A percentile compares a stretch with the other conserved stretches of the same genome.
Evolutionary conservation across 2,329 filamentous ascomycete species (phyloP).

Genomic region (Chalaropsis ovoidea): DNA sequence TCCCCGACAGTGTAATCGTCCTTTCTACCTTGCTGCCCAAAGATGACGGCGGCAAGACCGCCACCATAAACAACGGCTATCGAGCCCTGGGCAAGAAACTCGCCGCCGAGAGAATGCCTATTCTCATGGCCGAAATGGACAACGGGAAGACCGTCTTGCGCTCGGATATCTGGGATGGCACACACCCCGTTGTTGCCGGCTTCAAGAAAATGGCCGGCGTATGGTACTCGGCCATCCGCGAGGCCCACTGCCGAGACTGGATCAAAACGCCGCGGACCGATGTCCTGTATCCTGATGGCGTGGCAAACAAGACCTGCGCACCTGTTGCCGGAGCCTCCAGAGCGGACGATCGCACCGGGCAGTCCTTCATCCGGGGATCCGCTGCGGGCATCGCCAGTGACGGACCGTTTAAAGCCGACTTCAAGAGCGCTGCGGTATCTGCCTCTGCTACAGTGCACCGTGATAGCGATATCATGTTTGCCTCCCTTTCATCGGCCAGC

Average conservation of each 20-base stretch:
- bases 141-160: conserved; percentile 13
- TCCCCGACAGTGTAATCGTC: conserved; percentile 26
- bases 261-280: conserved; percentile 22
- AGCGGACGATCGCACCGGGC: conserved; percentile 15
- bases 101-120: conserved; percentile 22
- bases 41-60: conserved; percentile 29
- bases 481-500: conserved; percentile 22
- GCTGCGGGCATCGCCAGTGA: conserved; percentile 15
- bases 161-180: conserved; percentile 34
- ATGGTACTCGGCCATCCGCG: conserved; percentile 32
- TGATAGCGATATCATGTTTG: conserved; percentile 22
- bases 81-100: conserved; percentile 28
- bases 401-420: conserved; percentile 15
- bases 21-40: conserved; percentile 27
- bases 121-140: conserved; percentile 26
- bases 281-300: conserved; percentile 17
- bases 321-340: conserved; percentile 12
- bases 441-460: neutral
- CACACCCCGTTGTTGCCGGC: conserved; percentile 35
- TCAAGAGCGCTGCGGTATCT: neutral
- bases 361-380: conserved; percentile 12
- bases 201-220: conserved; percentile 37
- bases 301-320: neutral
- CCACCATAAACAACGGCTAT: conserved; percentile 33
- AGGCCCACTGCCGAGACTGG: conserved; percentile 27